Evolutionary conservation across 2,329 filamentous ascomycete genomes (phyloP).

Genomic region (Aulographum hederae): DNA sequence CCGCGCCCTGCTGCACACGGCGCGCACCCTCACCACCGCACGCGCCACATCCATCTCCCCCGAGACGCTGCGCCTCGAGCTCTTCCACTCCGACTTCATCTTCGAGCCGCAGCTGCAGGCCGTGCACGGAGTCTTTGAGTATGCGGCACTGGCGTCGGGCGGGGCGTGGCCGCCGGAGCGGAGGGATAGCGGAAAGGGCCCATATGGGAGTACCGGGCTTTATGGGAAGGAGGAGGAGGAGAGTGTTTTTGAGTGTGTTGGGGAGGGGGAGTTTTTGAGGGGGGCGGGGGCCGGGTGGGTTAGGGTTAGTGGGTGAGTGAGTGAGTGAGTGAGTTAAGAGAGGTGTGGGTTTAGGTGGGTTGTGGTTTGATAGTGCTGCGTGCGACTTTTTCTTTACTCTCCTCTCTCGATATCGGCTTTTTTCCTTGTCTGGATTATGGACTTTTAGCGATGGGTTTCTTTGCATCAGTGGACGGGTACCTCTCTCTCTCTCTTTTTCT

Average conservation of each 20-base stretch:
- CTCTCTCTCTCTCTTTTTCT: too few relatives aligned
- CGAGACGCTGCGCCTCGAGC: constrained; percentile 24
- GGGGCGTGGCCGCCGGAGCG: constrained; percentile 22
- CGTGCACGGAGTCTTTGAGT: constrained; percentile 30
- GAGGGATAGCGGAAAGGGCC: constrained; percentile 24
- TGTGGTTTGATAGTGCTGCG: too few relatives aligned
- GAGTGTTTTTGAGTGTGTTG: constrained; percentile 17
- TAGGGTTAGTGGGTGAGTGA: not conserved
- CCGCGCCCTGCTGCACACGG: constrained; percentile 20
- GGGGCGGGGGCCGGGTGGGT: constrained; percentile 9
- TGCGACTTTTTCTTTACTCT: too few relatives aligned
- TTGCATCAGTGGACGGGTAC: too few relatives aligned
- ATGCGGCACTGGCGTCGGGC: constrained; percentile 21
- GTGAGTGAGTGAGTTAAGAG: not conserved
- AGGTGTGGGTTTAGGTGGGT: too few relatives aligned
- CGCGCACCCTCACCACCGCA: constrained; percentile 20
- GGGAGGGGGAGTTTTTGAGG: constrained; percentile 19
- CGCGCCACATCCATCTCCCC: constrained; percentile 19
- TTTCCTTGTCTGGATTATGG: too few relatives aligned
- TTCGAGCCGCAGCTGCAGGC: constrained; percentile 27
- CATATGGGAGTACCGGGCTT: constrained; percentile 29
- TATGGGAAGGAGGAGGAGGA: constrained; percentile 28
- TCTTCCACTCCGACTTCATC: constrained; percentile 33
- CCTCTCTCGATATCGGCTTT: too few relatives aligned
- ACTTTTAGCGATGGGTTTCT: too few relatives aligned